A percentile compares a stretch with the other conserved stretches of the same genome.
Conservation (phyloP, 371 early-diverging fungal species). For the Mucor sp. region DNA sequence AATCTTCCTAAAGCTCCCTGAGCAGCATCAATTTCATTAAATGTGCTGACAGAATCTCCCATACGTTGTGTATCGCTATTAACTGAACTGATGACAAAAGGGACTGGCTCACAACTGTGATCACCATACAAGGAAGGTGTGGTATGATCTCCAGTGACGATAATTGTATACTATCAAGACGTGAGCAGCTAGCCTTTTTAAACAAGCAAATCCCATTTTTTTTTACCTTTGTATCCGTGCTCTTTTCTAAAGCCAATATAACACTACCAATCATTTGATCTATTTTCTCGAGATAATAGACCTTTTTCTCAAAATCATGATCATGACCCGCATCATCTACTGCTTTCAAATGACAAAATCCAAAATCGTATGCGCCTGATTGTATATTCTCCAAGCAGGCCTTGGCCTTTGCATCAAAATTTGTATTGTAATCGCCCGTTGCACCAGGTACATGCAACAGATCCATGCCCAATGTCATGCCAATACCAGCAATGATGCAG, state of each 20-base stretch:
- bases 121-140: constrained; percentile 53
- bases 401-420: constrained; percentile 47
- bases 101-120: constrained; percentile 57
- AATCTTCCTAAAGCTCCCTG: constrained; percentile 47
- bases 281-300: constrained; percentile 43
- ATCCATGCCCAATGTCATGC: constrained; percentile 52
- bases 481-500: constrained; percentile 59
- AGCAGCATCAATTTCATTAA: constrained; percentile 35
- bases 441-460: constrained; percentile 47
- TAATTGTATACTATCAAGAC: constrained; percentile 41
- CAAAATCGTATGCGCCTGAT: constrained; percentile 38
- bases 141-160: constrained; percentile 59
- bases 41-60: constrained; percentile 29
- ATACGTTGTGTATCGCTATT: not conserved
- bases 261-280: constrained; percentile 48
- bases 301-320: constrained; percentile 10
- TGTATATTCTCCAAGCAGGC: constrained; percentile 26
- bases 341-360: constrained; percentile 58
- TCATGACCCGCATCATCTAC: constrained; percentile 54
- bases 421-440: constrained; percentile 53
- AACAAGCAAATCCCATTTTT: not conserved
- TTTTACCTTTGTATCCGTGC: constrained; percentile 8
- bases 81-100: constrained; percentile 34
- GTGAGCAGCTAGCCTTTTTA: no score
- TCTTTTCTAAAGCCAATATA: constrained; percentile 17